Conservation (phyloP, 129 eudicot species). For the Scalesia atractyloides region DNA sequence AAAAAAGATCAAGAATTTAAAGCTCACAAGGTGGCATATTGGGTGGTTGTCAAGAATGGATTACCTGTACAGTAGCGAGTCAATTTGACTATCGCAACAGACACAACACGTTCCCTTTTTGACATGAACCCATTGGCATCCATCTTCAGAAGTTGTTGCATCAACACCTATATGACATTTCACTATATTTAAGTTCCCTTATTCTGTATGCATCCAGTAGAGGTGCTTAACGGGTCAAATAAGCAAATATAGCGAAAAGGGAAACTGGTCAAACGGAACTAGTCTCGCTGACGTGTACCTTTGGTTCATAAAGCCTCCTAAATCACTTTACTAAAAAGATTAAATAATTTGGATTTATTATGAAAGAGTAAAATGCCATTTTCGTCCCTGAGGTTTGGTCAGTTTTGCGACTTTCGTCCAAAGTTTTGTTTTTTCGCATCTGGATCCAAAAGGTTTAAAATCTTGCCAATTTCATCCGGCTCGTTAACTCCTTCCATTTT, state of each 20-base stretch:
- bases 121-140: constrained; percentile 86
- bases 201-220: background rate
- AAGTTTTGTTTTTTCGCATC: too few species aligned
- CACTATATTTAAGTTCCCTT: background rate
- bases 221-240: background rate
- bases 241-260: background rate
- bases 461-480: too few species aligned
- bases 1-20: constrained; percentile 6
- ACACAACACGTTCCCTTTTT: constrained; percentile 93
- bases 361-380: too few species aligned
- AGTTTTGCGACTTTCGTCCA: too few species aligned
- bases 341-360: background rate
- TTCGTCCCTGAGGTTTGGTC: too few species aligned
- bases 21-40: too few species aligned
- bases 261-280: background rate
- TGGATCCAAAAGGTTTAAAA: too few species aligned
- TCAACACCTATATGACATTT: constrained; percentile 41
- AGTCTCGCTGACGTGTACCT: background rate
- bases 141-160: constrained; percentile 84
- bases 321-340: background rate
- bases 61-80: constrained; percentile 95
- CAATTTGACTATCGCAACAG: constrained; percentile 93
- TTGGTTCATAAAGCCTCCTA: background rate
- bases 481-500: too few species aligned
- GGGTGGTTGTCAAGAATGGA: background rate